These are phyloP conservation scores for Rutstroemia sp. DNA, from an alignment of 2,329 filamentous ascomycete genomes.

Conservation along the genomic window DNA sequence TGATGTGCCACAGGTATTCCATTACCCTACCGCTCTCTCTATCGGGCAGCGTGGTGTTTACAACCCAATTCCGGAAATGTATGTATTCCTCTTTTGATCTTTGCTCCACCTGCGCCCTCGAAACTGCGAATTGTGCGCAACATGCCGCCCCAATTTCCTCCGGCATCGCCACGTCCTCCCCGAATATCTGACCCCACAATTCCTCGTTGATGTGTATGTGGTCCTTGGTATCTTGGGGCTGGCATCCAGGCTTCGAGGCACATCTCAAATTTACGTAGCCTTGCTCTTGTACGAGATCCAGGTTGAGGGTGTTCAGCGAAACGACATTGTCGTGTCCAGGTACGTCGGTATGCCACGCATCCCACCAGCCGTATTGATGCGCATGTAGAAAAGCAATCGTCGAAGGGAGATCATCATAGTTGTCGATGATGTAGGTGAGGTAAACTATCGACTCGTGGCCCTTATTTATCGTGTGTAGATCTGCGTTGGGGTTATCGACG, in stretches of 20 bases:
- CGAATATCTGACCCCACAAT: slow-evolving; percentile 31
- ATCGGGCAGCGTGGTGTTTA: slow-evolving; percentile 46
- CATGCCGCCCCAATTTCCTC: slow-evolving; percentile 44
- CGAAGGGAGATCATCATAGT: slow-evolving; percentile 44
- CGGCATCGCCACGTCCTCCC: slow-evolving; percentile 31
- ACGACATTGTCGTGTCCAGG: slow-evolving; percentile 27
- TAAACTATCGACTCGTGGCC: slow-evolving; percentile 24
- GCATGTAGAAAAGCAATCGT: slow-evolving; percentile 32
- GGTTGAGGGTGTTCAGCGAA: slow-evolving; percentile 15
- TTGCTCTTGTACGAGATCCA: slow-evolving; percentile 35
- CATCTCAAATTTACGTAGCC: slow-evolving; percentile 57
- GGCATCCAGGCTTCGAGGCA: slow-evolving; percentile 49
- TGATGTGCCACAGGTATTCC: slow-evolving; percentile 60
- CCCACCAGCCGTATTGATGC: slow-evolving; percentile 37
- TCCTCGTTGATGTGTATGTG: slow-evolving; percentile 37
- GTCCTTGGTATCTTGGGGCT: slow-evolving; percentile 17
- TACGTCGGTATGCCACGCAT: slow-evolving; percentile 18
- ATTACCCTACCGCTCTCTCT: slow-evolving; percentile 51
- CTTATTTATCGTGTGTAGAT: slow-evolving; percentile 43
- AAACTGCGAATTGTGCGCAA: slow-evolving; percentile 59
- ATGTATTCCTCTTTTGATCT: slow-evolving; percentile 47
- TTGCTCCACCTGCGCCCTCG: slow-evolving; percentile 40
- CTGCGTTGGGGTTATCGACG: slow-evolving; percentile 22
- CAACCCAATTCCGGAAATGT: slow-evolving; percentile 50
- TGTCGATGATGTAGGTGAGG: slow-evolving; percentile 52